Base-by-base conservation (phyloP, 2,329 filamentous ascomycete genomes). In the Neofusicoccum parvum region DNA sequence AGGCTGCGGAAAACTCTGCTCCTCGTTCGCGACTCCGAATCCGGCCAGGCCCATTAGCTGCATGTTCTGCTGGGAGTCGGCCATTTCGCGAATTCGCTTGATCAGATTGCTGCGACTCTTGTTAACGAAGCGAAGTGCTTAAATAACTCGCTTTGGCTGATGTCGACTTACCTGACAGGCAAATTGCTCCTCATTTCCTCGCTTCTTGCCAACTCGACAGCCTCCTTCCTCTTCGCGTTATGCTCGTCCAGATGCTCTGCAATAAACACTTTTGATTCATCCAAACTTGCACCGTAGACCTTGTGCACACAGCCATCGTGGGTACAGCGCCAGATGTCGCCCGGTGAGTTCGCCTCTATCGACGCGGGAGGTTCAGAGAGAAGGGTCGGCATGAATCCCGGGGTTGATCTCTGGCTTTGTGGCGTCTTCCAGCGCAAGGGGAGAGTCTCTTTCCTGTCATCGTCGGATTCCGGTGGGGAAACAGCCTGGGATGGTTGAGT, bases 241-340 rank as follows among this genome's bases (percentile, higher is more conserved):
- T 92, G 90, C 62, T 85, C 80, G 45, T 80, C 80, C 68, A 88
- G 84, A 72, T 92, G 90, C 54, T 84, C 80, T 17, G 80, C 81
- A 51, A 92, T 89, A 10, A 86, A 77, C 4, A 81, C 77, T 66
- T 86, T 83, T 27, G 85, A 86, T 0, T 83, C 80, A 3, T 83
- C 76, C 48, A 85, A 81, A 50, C 87, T 84, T n/a, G 86, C 87
- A 2, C 83, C 83, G 67, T 88, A 88, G 11, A 92, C 86, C 46
- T 88, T 82, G 69, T 88, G 88, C 43, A 79, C 79, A 71, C 90
- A 92, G 27, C 84, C 87, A 11, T 87, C 85, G 67, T 89, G 82
- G 4, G 84, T 83, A 71, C 90, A 92, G 1, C 79, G 80, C 89
- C 90, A 92, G 0, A 87, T 87, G 62, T 88, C 85, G 66, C 87